Conservation (phyloP, 2,329 filamentous ascomycete genomes). For the Diaporthe vexans region DNA sequence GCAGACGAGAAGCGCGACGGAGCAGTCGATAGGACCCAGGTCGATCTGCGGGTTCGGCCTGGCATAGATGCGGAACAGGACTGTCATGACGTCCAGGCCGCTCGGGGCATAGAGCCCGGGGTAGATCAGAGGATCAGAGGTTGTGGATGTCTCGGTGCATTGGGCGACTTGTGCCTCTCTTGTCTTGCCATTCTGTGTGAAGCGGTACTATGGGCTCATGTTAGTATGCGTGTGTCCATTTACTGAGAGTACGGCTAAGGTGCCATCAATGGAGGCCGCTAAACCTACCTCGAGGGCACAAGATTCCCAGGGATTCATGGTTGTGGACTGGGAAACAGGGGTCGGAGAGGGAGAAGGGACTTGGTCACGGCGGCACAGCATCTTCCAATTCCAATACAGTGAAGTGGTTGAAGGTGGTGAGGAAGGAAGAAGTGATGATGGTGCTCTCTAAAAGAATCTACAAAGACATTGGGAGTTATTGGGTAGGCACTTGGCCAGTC, state of each 20-base stretch:
- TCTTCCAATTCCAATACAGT: background rate
- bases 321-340: constrained; percentile 21
- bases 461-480: constrained; percentile 2
- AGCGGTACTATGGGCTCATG: constrained; percentile 36
- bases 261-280: background rate
- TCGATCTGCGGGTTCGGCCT: constrained; percentile 82
- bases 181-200: constrained; percentile 32
- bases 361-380: background rate
- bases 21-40: constrained; percentile 86
- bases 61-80: constrained; percentile 75
- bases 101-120: constrained; percentile 69
- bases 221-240: background rate
- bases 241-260: background rate
- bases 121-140: constrained; percentile 65
- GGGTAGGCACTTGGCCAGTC: constrained; percentile 19
- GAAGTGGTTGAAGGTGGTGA: too few relatives aligned
- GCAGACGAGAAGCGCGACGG: constrained; percentile 86
- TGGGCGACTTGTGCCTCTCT: constrained; percentile 38
- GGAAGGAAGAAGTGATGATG: too few relatives aligned
- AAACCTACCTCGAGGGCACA: constrained; percentile 53
- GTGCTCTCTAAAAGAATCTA: background rate
- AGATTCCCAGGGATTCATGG: constrained; percentile 54
- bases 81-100: constrained; percentile 68
- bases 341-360: background rate
- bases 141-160: constrained; percentile 37